Evolutionary conservation across 305 asterid species (phyloP), one percentile per base, ranked within the genome.

Genomic region (Rubia peregrina): DNA sequence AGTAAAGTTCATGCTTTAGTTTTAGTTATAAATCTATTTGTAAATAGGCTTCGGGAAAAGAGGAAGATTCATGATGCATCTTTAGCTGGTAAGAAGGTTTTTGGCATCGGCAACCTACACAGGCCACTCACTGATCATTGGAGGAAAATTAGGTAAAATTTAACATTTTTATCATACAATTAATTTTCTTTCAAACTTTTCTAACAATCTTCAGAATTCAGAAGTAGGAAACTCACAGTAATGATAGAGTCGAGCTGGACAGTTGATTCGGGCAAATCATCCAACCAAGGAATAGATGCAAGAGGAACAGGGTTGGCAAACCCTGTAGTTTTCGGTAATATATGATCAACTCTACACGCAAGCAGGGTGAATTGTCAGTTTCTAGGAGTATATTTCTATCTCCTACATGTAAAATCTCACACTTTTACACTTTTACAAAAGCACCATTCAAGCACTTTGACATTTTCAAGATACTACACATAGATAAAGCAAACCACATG

Each of bases 261-360:
- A 73, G 81, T 88, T 73, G 98, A 88, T 74, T 93, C 98, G 72
- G 91, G 85, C 81, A 91, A 96, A 83, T 94, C 97, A 84, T 94
- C 98, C 87, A 94, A 85, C 98, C 98, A 94, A 77, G 91, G 97
- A 78, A 94, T 89, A 30, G 98, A 94, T 74, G 97, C 97, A 71
- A 94, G 90, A 72, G 98, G 97, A 72, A 97, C 98, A 76, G 98
- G 97, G 77, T 94, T 94, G 43, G 97, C 98, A 79, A 94, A 78
- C 65, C 96, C 98, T 55, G 97, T 91, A 12, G 98, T 94, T 87
- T 94, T 97, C 56, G 91, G 85, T 74, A 94, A 83, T 84, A 94
- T 94, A 78, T 94, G 98, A 74, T 94, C 98, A 79, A 94, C 96
- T 83, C 98, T 93, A 77, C 76, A 78, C 36, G 56, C 16, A 80